Percentiles rank a stretch among this genome's conserved stretches.
Conservation (phyloP, 1,139 yeast species). For the Yamadazyma mexicana region DNA sequence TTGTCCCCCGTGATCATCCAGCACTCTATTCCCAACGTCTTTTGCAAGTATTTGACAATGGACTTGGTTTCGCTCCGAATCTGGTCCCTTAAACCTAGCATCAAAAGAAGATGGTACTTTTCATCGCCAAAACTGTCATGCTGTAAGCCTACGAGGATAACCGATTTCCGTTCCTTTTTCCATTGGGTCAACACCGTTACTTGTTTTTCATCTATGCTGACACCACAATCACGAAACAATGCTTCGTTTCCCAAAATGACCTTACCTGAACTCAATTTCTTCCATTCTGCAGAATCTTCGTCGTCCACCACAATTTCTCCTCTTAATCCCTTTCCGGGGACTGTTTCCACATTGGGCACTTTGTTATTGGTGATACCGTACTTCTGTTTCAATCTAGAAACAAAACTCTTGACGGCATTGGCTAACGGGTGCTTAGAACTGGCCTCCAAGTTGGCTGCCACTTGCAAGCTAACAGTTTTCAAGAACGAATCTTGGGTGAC, state of each 20-base stretch:
- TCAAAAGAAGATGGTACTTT: conserved; percentile 39
- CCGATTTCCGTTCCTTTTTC: conserved; percentile 66
- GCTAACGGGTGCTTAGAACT: conserved; percentile 76
- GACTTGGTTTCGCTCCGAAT: conserved; percentile 59
- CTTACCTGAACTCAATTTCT: conserved; percentile 27
- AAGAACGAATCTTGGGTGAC: conserved; percentile 16
- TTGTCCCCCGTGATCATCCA: conserved; percentile 82
- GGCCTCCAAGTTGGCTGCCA: conserved; percentile 59
- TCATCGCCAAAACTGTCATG: conserved; percentile 26
- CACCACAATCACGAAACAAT: conserved; percentile 46
- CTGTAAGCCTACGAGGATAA: conserved; percentile 54
- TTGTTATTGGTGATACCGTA: conserved; percentile 32
- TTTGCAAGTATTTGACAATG: conserved; percentile 49
- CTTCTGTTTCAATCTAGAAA: conserved; percentile 19
- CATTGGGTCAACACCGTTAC: conserved; percentile 41
- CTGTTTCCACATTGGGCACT: conserved; percentile 49
- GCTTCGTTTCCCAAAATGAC: conserved; percentile 69
- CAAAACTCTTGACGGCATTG: conserved; percentile 50
- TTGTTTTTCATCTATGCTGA: conserved; percentile 25
- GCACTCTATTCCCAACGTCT: conserved; percentile 47
- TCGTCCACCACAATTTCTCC: conserved; percentile 37
- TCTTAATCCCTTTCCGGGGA: conserved; percentile 59
- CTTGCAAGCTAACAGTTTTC: conserved; percentile 33
- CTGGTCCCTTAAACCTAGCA: conserved; percentile 64
- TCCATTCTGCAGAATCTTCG: conserved; percentile 27